Evolutionary conservation across 2,329 filamentous ascomycete species (phyloP), one percentile per base, ranked within the genome.

Genomic region (Microdochium trichocladiopsis): DNA sequence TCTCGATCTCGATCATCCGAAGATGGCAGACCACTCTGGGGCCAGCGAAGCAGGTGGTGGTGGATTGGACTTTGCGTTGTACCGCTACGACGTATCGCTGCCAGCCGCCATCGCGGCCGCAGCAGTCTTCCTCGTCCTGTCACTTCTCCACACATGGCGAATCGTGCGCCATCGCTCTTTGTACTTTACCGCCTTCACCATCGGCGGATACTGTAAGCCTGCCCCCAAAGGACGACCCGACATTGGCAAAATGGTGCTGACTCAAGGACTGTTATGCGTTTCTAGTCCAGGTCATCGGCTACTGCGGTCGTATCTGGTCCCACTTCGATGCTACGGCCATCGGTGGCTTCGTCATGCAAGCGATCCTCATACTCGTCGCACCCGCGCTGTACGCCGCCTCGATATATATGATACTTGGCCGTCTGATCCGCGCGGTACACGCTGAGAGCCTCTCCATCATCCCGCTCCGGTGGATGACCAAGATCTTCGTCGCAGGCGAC

Each of bases 401-500:
- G 1, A 64, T 71, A 41, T 72, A 71, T 56, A 72, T 72, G 68
- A 62, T 61, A 12, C 63, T 70, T 8, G 68, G 67, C 6, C 63
- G 68, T 6, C 49, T 69, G 18, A 60, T 66, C 11, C 50, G 45
- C 1, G 59, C 63, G 12, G 62, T 67, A 6, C 62, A 52, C 2
- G 53, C 55, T 8, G 50, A 52, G 16, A 18, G 33, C 11, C 50
- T 55, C 41, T 53, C 53, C n/a, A 25, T 50, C 4, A 41, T 60
- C 25, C 55, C 36, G 16, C 31, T 52, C 33, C 43, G 51, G 4
- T 69, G 69, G 65, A 58, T 78, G 8, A 77, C 74, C 11, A 72
- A 70, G 51, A 63, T 74, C 25, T 79, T 78, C 51, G 73, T 79
- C 8, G 55, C 62, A 11, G 72, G 73, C 16, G 76, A 78, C 51